Percentiles rank a stretch among this genome's conserved stretches.
phyloP scores from a whole-genome alignment of 108 stramenopile species.

The Cafeteria roenbergensis region DNA sequence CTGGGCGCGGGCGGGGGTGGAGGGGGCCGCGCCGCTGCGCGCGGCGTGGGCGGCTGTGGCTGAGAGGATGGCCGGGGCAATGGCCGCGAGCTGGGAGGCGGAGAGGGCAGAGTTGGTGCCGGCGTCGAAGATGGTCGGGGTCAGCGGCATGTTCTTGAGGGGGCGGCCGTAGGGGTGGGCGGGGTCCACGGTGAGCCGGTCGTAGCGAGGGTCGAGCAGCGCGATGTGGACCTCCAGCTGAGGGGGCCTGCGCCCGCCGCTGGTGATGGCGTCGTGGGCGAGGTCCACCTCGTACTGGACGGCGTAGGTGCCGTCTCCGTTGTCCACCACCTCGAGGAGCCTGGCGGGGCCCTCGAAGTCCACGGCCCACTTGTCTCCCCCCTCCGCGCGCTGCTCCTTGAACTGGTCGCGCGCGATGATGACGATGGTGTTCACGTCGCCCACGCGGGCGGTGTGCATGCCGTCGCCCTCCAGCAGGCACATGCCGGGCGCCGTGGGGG shows the following conservation, averaged over 20 bases:
- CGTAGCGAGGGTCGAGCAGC: background rate
- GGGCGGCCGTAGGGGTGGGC: background rate
- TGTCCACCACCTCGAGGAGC: background rate
- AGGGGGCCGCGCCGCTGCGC: too few relatives aligned
- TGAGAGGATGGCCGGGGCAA: too few relatives aligned
- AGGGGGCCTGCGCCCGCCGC: background rate
- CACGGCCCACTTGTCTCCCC: background rate
- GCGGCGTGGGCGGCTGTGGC: too few relatives aligned
- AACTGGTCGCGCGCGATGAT: constrained; percentile 4
- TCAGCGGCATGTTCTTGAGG: background rate
- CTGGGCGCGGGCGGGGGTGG: too few relatives aligned
- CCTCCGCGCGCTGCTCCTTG: background rate
- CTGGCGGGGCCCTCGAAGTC: background rate
- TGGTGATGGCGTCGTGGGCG: background rate
- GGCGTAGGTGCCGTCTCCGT: constrained; percentile 1
- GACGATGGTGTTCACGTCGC: background rate
- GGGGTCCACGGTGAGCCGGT: background rate
- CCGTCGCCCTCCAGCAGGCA: constrained; percentile 5
- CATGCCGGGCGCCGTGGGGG: background rate
- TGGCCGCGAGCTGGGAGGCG: too few relatives aligned
- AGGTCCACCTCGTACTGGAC: constrained; percentile 7
- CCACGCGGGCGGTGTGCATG: background rate
- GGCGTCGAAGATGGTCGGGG: background rate
- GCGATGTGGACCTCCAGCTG: background rate
- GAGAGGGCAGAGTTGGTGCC: background rate